phyloP scores from a whole-genome alignment of 2,329 filamentous ascomycete species.

The Botrytis squamosa region DNA sequence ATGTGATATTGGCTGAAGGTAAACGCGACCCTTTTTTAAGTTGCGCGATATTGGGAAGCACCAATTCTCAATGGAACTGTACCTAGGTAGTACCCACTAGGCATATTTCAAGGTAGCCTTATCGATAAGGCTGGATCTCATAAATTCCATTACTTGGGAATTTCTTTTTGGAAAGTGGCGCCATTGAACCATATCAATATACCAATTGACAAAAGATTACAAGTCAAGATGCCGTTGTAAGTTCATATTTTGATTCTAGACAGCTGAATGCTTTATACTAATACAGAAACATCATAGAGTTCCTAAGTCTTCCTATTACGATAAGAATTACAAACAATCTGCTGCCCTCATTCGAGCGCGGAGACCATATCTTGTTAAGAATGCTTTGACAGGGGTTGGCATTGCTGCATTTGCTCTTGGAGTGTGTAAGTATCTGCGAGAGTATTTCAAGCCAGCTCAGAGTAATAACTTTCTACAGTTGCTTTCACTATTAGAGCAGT shows the following conservation, averaged over 20 bases:
- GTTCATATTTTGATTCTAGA: neutral
- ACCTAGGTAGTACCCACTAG: neutral
- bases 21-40: conserved; percentile 16
- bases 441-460: neutral
- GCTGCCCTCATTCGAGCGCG: conserved; percentile 88
- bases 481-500: conserved; percentile 76
- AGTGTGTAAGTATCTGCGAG: conserved; percentile 73
- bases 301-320: conserved; percentile 83
- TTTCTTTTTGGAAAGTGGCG: conserved; percentile 20
- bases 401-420: conserved; percentile 74
- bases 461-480: conserved; percentile 47
- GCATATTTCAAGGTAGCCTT: conserved; percentile 13
- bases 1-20: conserved; percentile 7
- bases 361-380: conserved; percentile 88
- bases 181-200: conserved; percentile 7
- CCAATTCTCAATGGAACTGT: neutral
- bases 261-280: neutral
- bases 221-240: conserved; percentile 19
- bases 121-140: conserved; percentile 18
- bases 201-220: neutral
- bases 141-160: neutral
- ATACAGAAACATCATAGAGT: conserved; percentile 43
- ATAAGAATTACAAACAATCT: conserved; percentile 79
- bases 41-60: neutral
- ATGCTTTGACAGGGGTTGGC: conserved; percentile 75